phyloP scores from a whole-genome alignment of 2,329 filamentous ascomycete genomes.

The Epichloe brachyelytri region DNA sequence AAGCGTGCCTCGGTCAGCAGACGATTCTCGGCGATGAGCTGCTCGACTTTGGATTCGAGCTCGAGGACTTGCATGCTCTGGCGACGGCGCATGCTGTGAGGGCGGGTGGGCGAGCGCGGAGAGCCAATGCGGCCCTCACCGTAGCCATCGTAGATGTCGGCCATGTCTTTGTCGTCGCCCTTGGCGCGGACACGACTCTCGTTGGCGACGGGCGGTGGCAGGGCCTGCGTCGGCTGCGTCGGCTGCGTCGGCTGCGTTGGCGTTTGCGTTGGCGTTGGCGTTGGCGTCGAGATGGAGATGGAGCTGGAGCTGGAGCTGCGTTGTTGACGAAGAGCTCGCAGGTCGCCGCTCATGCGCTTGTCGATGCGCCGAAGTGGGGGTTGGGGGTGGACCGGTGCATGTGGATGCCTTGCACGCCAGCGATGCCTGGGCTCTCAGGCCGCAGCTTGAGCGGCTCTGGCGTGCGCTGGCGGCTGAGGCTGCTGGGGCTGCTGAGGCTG shows the following conservation, averaged over 20 bases:
- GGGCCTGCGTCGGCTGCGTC: neutral
- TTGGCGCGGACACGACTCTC: conserved; percentile 67
- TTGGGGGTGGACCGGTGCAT: conserved; percentile 26
- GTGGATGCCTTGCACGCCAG: conserved; percentile 18
- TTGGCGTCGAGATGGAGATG: neutral
- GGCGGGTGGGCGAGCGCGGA: conserved; percentile 82
- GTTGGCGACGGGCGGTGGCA: conserved; percentile 60
- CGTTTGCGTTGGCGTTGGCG: conserved; percentile 1
- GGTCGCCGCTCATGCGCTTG: conserved; percentile 60
- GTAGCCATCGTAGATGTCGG: conserved; percentile 89
- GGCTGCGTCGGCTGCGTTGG: neutral
- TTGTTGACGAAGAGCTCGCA: conserved; percentile 32
- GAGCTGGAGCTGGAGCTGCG: conserved; percentile 11
- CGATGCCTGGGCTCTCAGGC: conserved; percentile 49
- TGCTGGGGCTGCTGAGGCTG: conserved; percentile 33
- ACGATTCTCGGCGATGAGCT: conserved; percentile 75
- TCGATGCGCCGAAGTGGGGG: conserved; percentile 58
- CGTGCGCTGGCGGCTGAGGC: conserved; percentile 34
- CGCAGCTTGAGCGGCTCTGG: conserved; percentile 42
- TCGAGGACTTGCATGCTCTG: conserved; percentile 97
- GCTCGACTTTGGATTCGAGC: conserved; percentile 73
- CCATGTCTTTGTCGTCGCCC: conserved; percentile 53
- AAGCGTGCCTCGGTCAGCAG: conserved; percentile 60
- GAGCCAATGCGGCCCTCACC: conserved; percentile 79
- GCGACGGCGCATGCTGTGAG: conserved; percentile 89